Conservation (phyloP, 2,329 filamentous ascomycete species). For the Aspergillus pseudonomiae region DNA sequence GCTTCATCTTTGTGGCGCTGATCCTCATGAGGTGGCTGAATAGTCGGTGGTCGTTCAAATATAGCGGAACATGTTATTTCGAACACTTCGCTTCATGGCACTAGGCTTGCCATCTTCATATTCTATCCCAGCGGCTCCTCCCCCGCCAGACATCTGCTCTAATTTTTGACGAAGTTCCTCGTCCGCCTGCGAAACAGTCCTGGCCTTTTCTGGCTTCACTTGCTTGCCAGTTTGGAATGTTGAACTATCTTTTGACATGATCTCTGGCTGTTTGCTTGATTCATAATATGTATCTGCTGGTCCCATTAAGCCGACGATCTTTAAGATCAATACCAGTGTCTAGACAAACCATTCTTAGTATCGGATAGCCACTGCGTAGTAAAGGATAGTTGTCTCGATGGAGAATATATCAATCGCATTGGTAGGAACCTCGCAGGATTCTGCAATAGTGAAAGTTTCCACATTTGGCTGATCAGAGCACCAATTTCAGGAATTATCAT, state of each 20-base stretch:
- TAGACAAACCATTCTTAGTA: constrained; percentile 8
- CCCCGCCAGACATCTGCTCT: constrained; percentile 68
- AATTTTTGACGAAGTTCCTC: constrained; percentile 68
- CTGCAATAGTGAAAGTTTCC: not conserved
- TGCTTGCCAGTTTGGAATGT: constrained; percentile 12
- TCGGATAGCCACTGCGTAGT: constrained; percentile 5
- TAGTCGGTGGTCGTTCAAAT: constrained; percentile 47
- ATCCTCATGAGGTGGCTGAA: not conserved
- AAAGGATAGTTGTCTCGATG: not conserved
- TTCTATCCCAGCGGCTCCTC: constrained; percentile 71
- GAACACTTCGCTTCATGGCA: constrained; percentile 73
- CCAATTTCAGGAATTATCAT: not conserved
- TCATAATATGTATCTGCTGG: not conserved
- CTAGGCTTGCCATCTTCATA: constrained; percentile 74
- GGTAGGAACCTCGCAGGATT: not conserved
- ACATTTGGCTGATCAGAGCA: not conserved
- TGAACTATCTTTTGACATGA: constrained; percentile 3
- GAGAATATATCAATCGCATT: not conserved
- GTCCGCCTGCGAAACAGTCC: constrained; percentile 66
- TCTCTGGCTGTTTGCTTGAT: not conserved
- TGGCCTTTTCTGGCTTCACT: constrained; percentile 39
- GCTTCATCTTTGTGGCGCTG: not conserved
- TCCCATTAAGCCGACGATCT: not conserved
- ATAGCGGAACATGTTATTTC: constrained; percentile 76
- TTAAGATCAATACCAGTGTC: not conserved